Evolutionary conservation across 2,329 filamentous ascomycete species (phyloP).

Genomic region (Ustulina deusta): DNA sequence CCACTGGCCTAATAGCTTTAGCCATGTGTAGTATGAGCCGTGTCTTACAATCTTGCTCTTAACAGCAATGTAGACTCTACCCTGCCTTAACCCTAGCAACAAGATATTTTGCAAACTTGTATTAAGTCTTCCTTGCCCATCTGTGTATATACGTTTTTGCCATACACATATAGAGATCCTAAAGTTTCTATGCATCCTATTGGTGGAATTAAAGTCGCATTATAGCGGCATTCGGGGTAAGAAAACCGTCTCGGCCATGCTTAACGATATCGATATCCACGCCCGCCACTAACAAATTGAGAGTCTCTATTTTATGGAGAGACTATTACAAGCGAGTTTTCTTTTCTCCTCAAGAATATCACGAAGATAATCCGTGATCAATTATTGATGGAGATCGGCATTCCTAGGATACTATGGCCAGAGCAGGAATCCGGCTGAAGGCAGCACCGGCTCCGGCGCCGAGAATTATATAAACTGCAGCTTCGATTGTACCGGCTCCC

Average conservation of each 20-base stretch:
- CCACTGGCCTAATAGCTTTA: not conserved
- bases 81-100: not conserved
- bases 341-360: not conserved
- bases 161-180: not conserved
- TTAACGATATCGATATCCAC: not conserved
- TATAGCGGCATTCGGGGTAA: not conserved
- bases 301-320: not conserved
- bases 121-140: not conserved
- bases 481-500: not conserved
- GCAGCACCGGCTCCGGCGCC: not conserved
- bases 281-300: not conserved
- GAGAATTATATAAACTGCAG: not conserved
- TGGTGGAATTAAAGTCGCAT: conserved; percentile 30
- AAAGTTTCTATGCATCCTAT: not conserved
- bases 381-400: too few relatives aligned
- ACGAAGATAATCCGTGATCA: not conserved
- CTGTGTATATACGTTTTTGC: not conserved
- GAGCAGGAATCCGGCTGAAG: not conserved
- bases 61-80: not conserved
- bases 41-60: not conserved
- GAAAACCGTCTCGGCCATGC: not conserved
- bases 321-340: not conserved
- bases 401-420: not conserved
- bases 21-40: not conserved
- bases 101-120: not conserved